Evolutionary conservation across 2,329 filamentous ascomycete species (phyloP).

Genomic region (Mycosphaerella arachidis): DNA sequence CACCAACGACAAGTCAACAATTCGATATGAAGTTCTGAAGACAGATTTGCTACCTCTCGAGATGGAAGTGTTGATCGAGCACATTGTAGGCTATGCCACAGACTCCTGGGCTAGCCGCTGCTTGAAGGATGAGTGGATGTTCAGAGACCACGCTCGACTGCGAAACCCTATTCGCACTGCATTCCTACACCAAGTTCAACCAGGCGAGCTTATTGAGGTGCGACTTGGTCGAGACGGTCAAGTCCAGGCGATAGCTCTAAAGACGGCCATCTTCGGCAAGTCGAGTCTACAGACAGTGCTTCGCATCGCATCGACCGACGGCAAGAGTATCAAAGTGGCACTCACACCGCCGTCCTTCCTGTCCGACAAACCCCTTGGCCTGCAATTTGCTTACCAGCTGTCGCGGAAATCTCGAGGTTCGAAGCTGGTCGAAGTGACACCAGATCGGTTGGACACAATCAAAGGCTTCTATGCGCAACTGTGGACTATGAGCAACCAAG

Average conservation of each 20-base stretch:
- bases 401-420: not conserved
- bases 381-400: not conserved
- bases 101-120: not conserved
- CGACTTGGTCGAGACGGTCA: not conserved
- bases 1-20: not conserved
- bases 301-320: not conserved
- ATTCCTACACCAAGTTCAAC: not conserved
- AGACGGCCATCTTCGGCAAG: not conserved
- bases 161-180: not conserved
- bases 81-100: not conserved
- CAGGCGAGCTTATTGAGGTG: not conserved
- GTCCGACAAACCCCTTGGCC: not conserved
- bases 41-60: not conserved
- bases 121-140: not conserved
- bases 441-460: not conserved
- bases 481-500: not conserved
- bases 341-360: not conserved
- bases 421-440: not conserved
- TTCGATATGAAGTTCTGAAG: not conserved
- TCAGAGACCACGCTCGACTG: not conserved
- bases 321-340: not conserved
- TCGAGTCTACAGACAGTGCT: not conserved
- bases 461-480: not conserved
- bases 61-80: not conserved
- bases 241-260: not conserved